These are phyloP conservation scores for Davidsoniella virescens DNA, from an alignment of 2,329 filamentous ascomycete genomes.

Conservation along the genomic window DNA sequence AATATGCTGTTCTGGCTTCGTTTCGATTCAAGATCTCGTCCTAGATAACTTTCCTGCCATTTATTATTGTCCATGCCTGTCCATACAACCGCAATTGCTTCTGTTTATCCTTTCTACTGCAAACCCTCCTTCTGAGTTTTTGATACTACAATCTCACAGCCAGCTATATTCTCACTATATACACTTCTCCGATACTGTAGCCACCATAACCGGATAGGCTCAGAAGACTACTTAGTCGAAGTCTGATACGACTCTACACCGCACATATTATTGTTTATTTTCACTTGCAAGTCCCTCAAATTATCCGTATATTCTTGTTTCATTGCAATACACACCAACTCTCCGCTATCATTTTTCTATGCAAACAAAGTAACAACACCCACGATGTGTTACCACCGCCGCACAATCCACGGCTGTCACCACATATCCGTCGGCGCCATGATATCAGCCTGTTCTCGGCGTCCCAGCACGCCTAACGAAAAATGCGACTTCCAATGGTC, in stretches of 20 bases:
- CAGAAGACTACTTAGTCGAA: no score
- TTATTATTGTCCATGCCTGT: no score
- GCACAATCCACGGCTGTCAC: slow-evolving; percentile 14
- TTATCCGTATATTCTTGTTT: background rate
- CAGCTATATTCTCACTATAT: no score
- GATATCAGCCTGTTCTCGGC: slow-evolving; percentile 9
- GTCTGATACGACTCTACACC: no score
- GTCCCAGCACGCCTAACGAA: background rate
- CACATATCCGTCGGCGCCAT: slow-evolving; percentile 12
- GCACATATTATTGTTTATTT: no score
- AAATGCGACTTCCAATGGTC: slow-evolving; percentile 11
- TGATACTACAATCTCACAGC: no score
- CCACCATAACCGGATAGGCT: no score
- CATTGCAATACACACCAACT: background rate
- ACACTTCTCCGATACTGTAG: no score
- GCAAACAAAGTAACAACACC: background rate
- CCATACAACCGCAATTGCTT: background rate
- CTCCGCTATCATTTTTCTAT: background rate
- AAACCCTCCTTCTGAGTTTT: no score
- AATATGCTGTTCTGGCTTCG: background rate
- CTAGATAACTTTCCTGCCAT: no score
- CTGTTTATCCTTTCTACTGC: background rate
- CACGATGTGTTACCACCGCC: slow-evolving; percentile 16
- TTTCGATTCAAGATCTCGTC: no score
- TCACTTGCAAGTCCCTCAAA: background rate